Conservation (phyloP, 257 asterid genomes). For the Osmanthus fragrans region DNA sequence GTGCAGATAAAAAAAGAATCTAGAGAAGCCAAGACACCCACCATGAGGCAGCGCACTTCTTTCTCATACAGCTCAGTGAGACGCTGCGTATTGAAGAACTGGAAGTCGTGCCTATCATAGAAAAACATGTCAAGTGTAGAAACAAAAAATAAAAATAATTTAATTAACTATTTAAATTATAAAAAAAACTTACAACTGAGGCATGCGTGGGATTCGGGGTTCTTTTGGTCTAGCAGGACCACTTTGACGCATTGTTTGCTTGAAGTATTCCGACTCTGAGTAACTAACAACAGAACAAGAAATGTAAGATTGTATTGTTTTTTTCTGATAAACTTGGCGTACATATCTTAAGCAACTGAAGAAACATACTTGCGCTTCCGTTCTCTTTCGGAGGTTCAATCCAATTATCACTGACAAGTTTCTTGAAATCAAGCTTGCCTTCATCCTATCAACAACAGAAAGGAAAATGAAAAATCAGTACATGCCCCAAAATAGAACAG, state of each 20-base stretch:
- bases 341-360: slow-evolving; percentile 14
- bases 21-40: slow-evolving; percentile 37
- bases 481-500: slow-evolving; percentile 3
- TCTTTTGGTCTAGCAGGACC: slow-evolving; percentile 95
- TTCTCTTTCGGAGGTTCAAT: slow-evolving; percentile 91
- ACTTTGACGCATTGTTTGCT: slow-evolving; percentile 99
- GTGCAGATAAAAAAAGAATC: not conserved
- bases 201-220: slow-evolving; percentile 99
- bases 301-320: slow-evolving; percentile 4
- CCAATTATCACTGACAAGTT: slow-evolving; percentile 92
- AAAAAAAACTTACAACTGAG: slow-evolving; percentile 79
- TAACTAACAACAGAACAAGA: slow-evolving; percentile 44
- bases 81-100: slow-evolving; percentile 95
- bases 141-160: not conserved
- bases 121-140: slow-evolving; percentile 28
- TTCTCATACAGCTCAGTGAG: slow-evolving; percentile 94
- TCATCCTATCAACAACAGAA: slow-evolving; percentile 60
- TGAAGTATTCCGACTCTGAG: slow-evolving; percentile 96
- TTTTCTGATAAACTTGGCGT: not conserved
- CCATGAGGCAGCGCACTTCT: slow-evolving; percentile 97
- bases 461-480: slow-evolving; percentile 18
- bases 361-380: slow-evolving; percentile 92
- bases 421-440: slow-evolving; percentile 88
- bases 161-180: not conserved
- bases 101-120: slow-evolving; percentile 88